Base-by-base conservation (phyloP, 176 grass and related monocot species). In the Triticum monococcum region DNA sequence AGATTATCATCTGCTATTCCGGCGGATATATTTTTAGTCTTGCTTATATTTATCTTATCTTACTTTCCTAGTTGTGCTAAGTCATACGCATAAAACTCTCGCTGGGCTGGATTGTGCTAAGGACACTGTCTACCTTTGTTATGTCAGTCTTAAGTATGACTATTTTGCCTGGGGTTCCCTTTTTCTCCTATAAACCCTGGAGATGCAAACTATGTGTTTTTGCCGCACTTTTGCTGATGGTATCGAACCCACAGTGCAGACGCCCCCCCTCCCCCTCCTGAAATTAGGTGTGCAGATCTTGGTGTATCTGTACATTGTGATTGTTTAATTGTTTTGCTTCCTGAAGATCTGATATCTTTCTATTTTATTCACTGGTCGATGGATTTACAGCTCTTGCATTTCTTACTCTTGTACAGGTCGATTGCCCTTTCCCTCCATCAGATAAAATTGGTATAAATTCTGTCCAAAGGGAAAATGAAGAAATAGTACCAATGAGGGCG, bases 391-490 rank as follows among this genome's bases (percentile, higher is more conserved):
- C 57, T 67, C 9, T 75, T 52, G 20, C 78, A 38, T 25, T 30
- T 60, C 7, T 20, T 82, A 86, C 41, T 76, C 9, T 87, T 32
- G 25, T 84, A 54, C 75, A 98, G 93, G 93, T 98, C 17, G 93
- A 92, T 79, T 94, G 86, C 37, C 96, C 90, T 18, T 89, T 92
- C 24, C 93, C 93, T 56, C 93, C 93, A 72, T 98, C 96, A n/a
- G 90, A 98, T 89, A 95, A 96, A 86, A 94, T 96, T 60, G 92
- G 96, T 62, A 92, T 98, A 86, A 94, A 95, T 86, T 96, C 94
- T 26, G 93, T 96, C 48, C 96, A 98, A 89, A 96, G 92, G 75
- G 96, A 94, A 66, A 93, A 80, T 8, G 90, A 98, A 88, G 96
- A 98, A 40, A 93, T 98, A 79, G 86, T 98, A 70, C 90, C 93